These are phyloP conservation scores for Populus ilicifolia DNA, from an alignment of 345 rosid genomes.

Conservation along the genomic window DNA sequence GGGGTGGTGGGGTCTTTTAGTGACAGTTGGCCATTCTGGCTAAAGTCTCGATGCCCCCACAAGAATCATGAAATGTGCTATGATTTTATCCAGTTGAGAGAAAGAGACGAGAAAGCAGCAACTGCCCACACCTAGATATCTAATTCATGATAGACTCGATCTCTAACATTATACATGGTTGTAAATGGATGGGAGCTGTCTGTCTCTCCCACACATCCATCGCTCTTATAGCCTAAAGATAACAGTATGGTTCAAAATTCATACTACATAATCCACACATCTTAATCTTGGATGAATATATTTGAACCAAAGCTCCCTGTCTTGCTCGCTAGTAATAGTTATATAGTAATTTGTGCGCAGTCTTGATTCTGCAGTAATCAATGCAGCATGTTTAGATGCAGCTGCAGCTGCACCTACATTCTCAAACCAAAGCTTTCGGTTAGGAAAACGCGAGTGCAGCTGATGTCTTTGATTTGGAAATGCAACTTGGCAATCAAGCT, in stretches of 20 bases:
- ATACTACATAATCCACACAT: constrained; percentile 14
- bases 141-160: constrained; percentile 32
- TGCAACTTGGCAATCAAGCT: constrained; percentile 17
- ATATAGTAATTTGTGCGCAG: no score
- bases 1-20: constrained; percentile 42
- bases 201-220: neutral
- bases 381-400: no score
- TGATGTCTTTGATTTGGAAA: neutral
- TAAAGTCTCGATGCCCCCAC: constrained; percentile 28
- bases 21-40: constrained; percentile 52
- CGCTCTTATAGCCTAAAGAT: neutral
- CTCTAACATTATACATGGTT: constrained; percentile 26
- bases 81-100: constrained; percentile 44
- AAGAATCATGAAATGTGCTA: constrained; percentile 34
- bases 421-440: neutral
- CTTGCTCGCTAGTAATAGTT: neutral
- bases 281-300: no score
- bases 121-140: constrained; percentile 38
- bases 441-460: no score
- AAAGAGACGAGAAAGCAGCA: constrained; percentile 27
- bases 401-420: no score
- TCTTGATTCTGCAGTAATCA: no score
- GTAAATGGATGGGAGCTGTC: constrained; percentile 25
- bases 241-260: constrained; percentile 23
- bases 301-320: neutral